These are phyloP conservation scores for Aspergillus nomiae DNA, from an alignment of 2,329 filamentous ascomycete species.

Conservation along the genomic window DNA sequence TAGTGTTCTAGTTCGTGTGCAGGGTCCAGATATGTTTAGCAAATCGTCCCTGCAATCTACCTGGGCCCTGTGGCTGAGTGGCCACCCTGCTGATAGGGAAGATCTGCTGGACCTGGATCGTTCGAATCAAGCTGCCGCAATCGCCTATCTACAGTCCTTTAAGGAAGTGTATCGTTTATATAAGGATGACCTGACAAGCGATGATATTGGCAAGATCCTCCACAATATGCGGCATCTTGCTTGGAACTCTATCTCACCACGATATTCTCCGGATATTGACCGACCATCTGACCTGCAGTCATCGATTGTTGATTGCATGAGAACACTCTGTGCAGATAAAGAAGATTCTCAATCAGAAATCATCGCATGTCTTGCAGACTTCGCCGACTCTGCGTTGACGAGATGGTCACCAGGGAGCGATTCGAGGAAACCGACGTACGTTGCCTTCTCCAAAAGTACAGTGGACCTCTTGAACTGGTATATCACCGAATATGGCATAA, in stretches of 20 bases:
- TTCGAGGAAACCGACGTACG: slow-evolving; percentile 70
- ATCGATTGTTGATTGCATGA: slow-evolving; percentile 37
- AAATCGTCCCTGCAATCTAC: slow-evolving; percentile 58
- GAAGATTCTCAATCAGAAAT: slow-evolving; percentile 39
- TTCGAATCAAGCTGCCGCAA: slow-evolving; percentile 78
- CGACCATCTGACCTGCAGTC: slow-evolving; percentile 40
- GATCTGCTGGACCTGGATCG: slow-evolving; percentile 46
- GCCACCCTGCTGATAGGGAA: slow-evolving; percentile 57
- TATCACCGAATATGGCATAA: slow-evolving; percentile 44
- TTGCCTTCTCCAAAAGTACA: slow-evolving; percentile 82
- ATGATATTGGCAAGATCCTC: slow-evolving; percentile 69
- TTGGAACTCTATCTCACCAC: slow-evolving; percentile 62
- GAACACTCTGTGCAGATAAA: slow-evolving; percentile 39
- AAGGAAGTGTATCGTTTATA: slow-evolving; percentile 78
- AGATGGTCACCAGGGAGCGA: slow-evolving; percentile 40
- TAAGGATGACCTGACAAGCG: slow-evolving; percentile 62
- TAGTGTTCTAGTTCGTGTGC: slow-evolving; percentile 58
- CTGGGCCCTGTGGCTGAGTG: slow-evolving; percentile 71
- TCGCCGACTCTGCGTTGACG: slow-evolving; percentile 62
- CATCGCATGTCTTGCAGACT: slow-evolving; percentile 60
- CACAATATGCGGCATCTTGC: slow-evolving; percentile 71
- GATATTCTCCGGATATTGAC: slow-evolving; percentile 43
- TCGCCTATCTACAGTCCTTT: slow-evolving; percentile 78
- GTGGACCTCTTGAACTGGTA: slow-evolving; percentile 66
- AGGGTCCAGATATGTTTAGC: slow-evolving; percentile 45